Evolutionary conservation across 148 eudicot genomes (phyloP), one percentile per base, ranked within the genome.

Genomic region (Fagopyrum esculentum): DNA sequence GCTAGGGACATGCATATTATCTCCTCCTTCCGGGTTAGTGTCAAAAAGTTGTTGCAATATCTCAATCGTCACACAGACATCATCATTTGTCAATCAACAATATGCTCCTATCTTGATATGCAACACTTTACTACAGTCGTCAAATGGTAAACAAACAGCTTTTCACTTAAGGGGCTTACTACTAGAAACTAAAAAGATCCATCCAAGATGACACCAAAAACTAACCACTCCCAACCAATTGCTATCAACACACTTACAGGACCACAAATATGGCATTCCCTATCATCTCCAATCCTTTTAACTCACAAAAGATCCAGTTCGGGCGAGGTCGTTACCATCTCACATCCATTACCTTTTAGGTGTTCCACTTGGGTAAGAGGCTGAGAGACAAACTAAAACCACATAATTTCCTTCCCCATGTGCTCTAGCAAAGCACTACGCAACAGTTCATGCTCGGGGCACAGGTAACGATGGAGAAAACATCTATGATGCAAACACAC

Each of bases 391-490:
- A 49, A 49, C 52, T 49, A 49, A 49, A 7, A 49, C 52, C 52
- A 49, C 52, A 49, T 9, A 49, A 49, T 49, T 49, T 49, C 52
- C 12, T 49, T 49, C 9, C 52, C 11, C 9, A 9, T 49, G 52
- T 49, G 52, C 52, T 49, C 52, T 49, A 49, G 52, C 52, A 8
- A 49, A 49, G 52, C 52, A 49, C 52, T 49, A 6, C 12, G 66
- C 66, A 16, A 26, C 7, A n/a, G 83, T 83, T 84, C 95, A 81
- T 10, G 91, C 82, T 70, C 84, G 90, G 46, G 95, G 93, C 77
- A 91, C 98, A 16, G 95, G 93, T 56, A 94, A 78, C 2, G 98
- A 90, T 76, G 86, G 91, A 10, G 96, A 96, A 97, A 90, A 92
- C 97, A 19, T 9, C 74, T 49, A 71, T 11, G 54, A 71, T 1